phyloP scores from a whole-genome alignment of 139 green algal genomes.

The Parachlorella kessleri region DNA sequence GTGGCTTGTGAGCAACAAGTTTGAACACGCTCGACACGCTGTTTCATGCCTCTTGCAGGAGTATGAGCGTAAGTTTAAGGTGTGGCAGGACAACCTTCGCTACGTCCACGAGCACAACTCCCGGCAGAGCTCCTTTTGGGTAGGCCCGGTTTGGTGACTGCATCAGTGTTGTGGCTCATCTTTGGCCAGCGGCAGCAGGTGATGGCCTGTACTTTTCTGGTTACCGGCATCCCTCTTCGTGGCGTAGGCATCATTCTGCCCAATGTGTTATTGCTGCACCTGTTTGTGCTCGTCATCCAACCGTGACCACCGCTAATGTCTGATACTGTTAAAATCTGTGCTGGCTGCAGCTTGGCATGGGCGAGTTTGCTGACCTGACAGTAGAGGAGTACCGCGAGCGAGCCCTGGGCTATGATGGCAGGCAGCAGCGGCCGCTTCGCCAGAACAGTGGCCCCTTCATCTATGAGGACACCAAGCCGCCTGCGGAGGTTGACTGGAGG shows the following conservation, averaged over 20 bases:
- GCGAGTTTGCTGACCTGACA: conserved; percentile 84
- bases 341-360: conserved; percentile 75
- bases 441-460: conserved; percentile 39
- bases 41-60: conserved; percentile 56
- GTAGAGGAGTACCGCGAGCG: conserved; percentile 82
- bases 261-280: too few relatives aligned
- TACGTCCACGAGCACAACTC: conserved; percentile 83
- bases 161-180: too few relatives aligned
- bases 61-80: conserved; percentile 60
- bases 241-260: too few relatives aligned
- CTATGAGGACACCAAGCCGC: conserved; percentile 54
- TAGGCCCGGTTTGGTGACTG: too few relatives aligned
- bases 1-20: too few relatives aligned
- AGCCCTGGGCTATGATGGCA: conserved; percentile 63
- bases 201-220: too few relatives aligned
- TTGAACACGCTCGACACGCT: too few relatives aligned
- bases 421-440: neutral
- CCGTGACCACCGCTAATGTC: too few relatives aligned
- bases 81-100: conserved; percentile 86
- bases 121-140: conserved; percentile 32
- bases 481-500: conserved; percentile 82
- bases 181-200: too few relatives aligned
- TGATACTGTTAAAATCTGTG: too few relatives aligned
- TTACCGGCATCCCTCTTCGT: too few relatives aligned
- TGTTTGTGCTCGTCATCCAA: too few relatives aligned